phyloP scores from a whole-genome alignment of 78 protist species.

The Cavenderia fasciculata region DNA sequence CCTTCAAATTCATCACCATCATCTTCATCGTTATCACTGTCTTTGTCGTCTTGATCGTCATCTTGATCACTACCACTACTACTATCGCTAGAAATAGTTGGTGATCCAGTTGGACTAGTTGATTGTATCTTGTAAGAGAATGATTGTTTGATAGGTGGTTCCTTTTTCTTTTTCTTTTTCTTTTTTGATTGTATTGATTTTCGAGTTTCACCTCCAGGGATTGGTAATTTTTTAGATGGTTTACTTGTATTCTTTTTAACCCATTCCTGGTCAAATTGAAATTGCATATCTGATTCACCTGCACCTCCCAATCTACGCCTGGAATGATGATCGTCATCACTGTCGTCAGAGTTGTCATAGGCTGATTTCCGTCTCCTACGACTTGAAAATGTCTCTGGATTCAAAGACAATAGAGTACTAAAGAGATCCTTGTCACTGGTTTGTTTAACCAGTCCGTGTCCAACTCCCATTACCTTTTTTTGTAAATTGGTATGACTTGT shows the following conservation, averaged over 20 bases:
- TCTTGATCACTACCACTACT: too few species aligned
- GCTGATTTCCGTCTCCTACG: not conserved
- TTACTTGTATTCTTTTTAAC: not conserved
- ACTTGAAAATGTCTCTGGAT: not conserved
- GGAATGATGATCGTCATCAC: not conserved
- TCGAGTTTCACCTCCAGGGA: not conserved
- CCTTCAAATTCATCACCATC: not conserved
- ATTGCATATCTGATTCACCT: too few species aligned
- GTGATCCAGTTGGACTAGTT: not conserved
- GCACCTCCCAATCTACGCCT: not conserved
- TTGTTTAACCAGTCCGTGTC: conserved; percentile 8
- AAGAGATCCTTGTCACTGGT: conserved; percentile 21
- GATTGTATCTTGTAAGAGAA: too few species aligned
- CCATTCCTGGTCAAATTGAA: not conserved
- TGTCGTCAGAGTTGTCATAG: not conserved
- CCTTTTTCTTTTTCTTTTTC: not conserved
- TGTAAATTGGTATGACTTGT: too few species aligned
- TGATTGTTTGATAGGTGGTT: too few species aligned
- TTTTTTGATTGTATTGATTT: not conserved
- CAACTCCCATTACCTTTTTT: too few species aligned
- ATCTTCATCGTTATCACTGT: not conserved
- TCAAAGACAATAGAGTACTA: conserved; percentile 12
- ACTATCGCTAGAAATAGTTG: not conserved
- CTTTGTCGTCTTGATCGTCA: not conserved
- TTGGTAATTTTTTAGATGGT: not conserved